A percentile compares a stretch with the other conserved stretches of the same genome.
phyloP scores from a whole-genome alignment of 1,284 basidiomycete species.

The Moniliophthora roreri region DNA sequence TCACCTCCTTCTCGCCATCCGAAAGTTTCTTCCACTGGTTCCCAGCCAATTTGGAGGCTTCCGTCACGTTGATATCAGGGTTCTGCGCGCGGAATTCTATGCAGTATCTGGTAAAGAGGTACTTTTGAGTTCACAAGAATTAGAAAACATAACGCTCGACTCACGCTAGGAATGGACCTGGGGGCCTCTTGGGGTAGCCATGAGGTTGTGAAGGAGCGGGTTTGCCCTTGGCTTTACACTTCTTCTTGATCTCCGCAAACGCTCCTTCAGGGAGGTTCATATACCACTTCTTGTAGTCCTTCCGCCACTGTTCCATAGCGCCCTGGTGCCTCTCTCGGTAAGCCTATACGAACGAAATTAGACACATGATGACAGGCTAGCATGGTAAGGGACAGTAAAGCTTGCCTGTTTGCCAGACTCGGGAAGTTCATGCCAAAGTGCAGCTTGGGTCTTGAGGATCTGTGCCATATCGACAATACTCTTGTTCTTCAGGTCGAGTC shows the following conservation, averaged over 20 bases:
- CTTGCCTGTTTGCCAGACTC: neutral
- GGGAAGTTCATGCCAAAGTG: neutral
- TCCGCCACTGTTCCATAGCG: neutral
- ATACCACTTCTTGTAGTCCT: constrained; percentile 1
- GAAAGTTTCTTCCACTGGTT: too few relatives aligned
- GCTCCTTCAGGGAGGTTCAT: neutral
- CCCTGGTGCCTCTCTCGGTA: neutral
- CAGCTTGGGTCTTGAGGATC: too few relatives aligned
- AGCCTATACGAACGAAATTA: neutral
- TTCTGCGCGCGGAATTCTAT: too few relatives aligned
- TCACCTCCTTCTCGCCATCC: too few relatives aligned
- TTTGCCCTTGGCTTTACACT: neutral
- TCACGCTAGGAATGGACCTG: too few relatives aligned
- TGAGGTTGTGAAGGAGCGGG: neutral
- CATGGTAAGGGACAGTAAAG: neutral
- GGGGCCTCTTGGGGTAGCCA: too few relatives aligned
- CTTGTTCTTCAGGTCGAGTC: neutral
- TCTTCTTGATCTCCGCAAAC: neutral
- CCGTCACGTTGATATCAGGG: too few relatives aligned
- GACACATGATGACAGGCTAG: too few relatives aligned
- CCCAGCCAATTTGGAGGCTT: too few relatives aligned
- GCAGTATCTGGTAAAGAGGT: too few relatives aligned
- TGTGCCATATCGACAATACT: neutral
- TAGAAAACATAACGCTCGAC: too few relatives aligned
- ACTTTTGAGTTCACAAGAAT: too few relatives aligned